A percentile compares a stretch with the other conserved stretches of the same genome.
Conservation (phyloP, 2,329 filamentous ascomycete species). For the Leptographium lundbergii region DNA sequence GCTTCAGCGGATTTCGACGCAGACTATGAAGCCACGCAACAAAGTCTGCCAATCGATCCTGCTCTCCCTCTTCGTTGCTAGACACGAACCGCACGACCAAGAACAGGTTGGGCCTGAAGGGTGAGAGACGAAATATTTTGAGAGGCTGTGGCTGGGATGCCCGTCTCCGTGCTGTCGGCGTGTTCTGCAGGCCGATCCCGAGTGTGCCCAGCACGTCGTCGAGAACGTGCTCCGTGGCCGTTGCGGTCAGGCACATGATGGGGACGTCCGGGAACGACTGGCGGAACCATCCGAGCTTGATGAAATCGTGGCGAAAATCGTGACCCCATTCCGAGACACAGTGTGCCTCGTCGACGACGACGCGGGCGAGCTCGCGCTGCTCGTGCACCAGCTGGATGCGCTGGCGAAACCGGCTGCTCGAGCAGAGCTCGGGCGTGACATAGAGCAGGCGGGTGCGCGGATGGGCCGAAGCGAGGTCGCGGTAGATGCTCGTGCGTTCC, state of each 20-base stretch:
- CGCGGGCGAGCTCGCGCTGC: constrained; percentile 73
- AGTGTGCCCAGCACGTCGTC: constrained; percentile 72
- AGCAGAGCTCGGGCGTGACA: constrained; percentile 84
- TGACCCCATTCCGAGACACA: constrained; percentile 98
- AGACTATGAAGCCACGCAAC: constrained; percentile 22
- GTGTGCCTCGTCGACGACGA: constrained; percentile 90
- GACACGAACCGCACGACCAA: too few species aligned
- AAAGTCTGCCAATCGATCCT: too few species aligned
- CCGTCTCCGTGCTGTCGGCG: too few species aligned
- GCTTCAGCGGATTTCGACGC: too few species aligned
- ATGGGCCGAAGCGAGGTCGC: constrained; percentile 78
- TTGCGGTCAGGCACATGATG: constrained; percentile 86
- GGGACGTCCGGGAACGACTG: constrained; percentile 71
- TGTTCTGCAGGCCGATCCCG: constrained; percentile 21
- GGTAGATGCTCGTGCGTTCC: constrained; percentile 57
- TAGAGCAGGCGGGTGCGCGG: constrained; percentile 76
- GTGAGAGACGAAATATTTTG: too few species aligned
- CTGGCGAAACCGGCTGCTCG: constrained; percentile 62
- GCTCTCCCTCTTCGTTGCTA: too few species aligned
- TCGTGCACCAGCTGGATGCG: constrained; percentile 60
- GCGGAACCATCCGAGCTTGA: constrained; percentile 76
- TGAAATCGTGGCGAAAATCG: constrained; percentile 90
- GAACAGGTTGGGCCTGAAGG: too few species aligned
- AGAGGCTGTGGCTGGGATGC: too few species aligned
- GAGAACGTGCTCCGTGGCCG: constrained; percentile 69